Conservation (phyloP, 805 yeast species). For the Candida ovalis region DNA sequence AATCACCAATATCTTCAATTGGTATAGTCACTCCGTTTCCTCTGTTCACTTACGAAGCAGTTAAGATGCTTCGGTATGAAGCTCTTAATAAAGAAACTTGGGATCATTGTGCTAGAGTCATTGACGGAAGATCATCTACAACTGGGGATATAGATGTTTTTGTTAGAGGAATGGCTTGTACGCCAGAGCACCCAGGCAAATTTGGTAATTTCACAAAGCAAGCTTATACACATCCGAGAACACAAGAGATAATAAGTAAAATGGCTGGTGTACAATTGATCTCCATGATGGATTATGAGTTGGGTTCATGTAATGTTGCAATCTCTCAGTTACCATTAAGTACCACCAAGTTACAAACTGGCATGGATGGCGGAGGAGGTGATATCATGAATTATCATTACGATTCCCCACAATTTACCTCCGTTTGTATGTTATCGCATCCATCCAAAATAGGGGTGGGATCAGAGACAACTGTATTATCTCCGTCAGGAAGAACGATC, state of each 20-base stretch:
- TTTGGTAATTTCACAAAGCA: background rate
- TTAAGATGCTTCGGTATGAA: constrained; percentile 46
- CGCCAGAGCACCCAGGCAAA: background rate
- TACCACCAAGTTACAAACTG: background rate
- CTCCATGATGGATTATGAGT: background rate
- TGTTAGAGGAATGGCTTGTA: constrained; percentile 25
- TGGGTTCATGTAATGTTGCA: background rate
- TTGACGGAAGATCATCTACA: constrained; percentile 30
- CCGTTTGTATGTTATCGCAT: background rate
- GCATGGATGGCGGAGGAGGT: no score
- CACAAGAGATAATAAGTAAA: background rate
- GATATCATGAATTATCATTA: background rate
- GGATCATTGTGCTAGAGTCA: constrained; percentile 34
- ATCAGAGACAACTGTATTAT: background rate
- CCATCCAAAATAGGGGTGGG: background rate
- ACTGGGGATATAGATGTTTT: constrained; percentile 38
- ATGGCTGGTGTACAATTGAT: constrained; percentile 1
- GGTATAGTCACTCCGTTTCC: constrained; percentile 54
- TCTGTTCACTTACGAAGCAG: constrained; percentile 48
- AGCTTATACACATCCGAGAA: constrained; percentile 1
- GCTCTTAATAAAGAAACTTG: constrained; percentile 37
- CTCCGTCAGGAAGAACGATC: background rate
- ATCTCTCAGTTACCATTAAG: background rate
- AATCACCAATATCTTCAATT: constrained; percentile 41
- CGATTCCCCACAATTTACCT: background rate